These are phyloP conservation scores for Colletotrichum phormii DNA, from an alignment of 2,329 filamentous ascomycete genomes.

Conservation along the genomic window DNA sequence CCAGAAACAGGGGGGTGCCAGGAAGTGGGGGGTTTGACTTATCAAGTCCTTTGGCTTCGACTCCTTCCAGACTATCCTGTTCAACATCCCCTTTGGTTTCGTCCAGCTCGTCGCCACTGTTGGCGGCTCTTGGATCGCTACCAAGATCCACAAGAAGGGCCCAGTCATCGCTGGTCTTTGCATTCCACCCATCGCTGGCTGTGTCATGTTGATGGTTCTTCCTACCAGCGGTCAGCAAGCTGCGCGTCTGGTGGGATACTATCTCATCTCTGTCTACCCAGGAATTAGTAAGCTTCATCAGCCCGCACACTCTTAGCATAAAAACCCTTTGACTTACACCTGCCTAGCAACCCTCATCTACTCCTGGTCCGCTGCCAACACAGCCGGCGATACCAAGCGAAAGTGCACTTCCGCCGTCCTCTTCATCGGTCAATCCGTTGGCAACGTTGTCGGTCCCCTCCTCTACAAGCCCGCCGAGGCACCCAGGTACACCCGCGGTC, in stretches of 20 bases:
- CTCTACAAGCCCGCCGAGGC: conserved; percentile 70
- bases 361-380: conserved; percentile 68
- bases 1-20: too few species aligned
- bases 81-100: conserved; percentile 71
- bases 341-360: conserved; percentile 63
- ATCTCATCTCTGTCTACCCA: conserved; percentile 70
- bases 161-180: conserved; percentile 65
- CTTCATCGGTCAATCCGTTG: conserved; percentile 71
- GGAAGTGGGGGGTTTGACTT: too few species aligned
- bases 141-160: conserved; percentile 65
- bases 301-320: not conserved
- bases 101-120: conserved; percentile 71
- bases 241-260: conserved; percentile 67
- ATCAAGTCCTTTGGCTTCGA: conserved; percentile 68
- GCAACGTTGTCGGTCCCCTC: conserved; percentile 74
- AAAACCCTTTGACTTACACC: not conserved
- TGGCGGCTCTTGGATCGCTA: conserved; percentile 67
- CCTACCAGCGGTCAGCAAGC: conserved; percentile 59
- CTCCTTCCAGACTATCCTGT: conserved; percentile 66
- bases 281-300: conserved; percentile 46
- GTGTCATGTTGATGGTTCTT: conserved; percentile 64
- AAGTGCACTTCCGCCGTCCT: conserved; percentile 70
- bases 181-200: conserved; percentile 67
- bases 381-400: conserved; percentile 74
- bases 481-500: conserved; percentile 67